Conservation (phyloP, 495 filamentous ascomycete species). For the Talaromyces thailandensis region DNA sequence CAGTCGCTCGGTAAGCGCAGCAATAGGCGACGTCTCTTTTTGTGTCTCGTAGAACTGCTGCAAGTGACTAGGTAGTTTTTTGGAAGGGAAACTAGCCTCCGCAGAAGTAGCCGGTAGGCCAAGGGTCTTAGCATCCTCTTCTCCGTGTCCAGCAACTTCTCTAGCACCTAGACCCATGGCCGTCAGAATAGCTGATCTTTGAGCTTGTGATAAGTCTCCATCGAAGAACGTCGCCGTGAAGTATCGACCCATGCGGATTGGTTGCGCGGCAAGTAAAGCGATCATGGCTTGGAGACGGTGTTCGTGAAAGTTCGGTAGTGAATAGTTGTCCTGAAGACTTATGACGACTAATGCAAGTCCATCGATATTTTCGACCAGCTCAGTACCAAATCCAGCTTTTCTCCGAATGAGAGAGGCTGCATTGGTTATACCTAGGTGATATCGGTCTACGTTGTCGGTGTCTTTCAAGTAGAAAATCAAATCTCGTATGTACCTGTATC, state of each 20-base stretch:
- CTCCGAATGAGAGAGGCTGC: conserved; percentile 76
- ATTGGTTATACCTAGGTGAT: conserved; percentile 67
- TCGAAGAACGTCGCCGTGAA: conserved; percentile 80
- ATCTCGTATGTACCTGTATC: conserved; percentile 69
- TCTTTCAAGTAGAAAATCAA: conserved; percentile 71
- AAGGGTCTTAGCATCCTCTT: conserved; percentile 44
- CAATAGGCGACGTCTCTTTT: conserved; percentile 43
- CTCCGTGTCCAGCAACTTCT: conserved; percentile 74
- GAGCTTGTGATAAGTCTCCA: conserved; percentile 80
- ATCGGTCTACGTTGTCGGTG: conserved; percentile 72
- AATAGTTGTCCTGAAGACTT: conserved; percentile 68
- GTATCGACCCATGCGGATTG: conserved; percentile 70
- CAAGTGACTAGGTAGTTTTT: conserved; percentile 50
- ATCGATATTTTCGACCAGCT: conserved; percentile 74
- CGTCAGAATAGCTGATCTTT: conserved; percentile 72
- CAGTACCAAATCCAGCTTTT: conserved; percentile 79
- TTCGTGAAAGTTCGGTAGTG: conserved; percentile 53
- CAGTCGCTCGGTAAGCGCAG: conserved; percentile 50
- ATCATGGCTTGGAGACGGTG: conserved; percentile 76
- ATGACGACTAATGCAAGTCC: conserved; percentile 69
- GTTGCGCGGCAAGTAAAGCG: conserved; percentile 67
- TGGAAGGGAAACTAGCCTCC: conserved; percentile 53
- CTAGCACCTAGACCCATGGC: conserved; percentile 76
- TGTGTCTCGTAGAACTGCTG: conserved; percentile 38
- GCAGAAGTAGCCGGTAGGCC: conserved; percentile 26